Evolutionary conservation across 2,329 filamentous ascomycete genomes (phyloP).

Genomic region (Botryosphaeria agaves): DNA sequence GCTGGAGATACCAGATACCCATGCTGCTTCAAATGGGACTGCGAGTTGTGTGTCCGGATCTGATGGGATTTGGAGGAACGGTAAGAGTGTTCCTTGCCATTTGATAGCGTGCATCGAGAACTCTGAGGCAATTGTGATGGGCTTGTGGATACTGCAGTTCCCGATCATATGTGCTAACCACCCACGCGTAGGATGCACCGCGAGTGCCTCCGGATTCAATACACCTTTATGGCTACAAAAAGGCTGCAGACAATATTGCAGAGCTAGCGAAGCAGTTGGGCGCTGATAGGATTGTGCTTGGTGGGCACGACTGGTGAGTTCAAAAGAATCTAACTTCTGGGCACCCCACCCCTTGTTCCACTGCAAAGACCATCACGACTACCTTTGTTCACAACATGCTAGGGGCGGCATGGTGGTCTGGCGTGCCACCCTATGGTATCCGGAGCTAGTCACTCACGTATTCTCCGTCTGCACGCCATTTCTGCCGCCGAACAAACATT

Average conservation of each 20-base stretch:
- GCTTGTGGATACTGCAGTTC: too few species aligned
- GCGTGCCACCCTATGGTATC: constrained; percentile 56
- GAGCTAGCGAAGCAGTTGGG: constrained; percentile 46
- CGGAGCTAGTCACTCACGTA: constrained; percentile 52
- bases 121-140: too few species aligned
- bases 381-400: not conserved
- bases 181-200: constrained; percentile 18
- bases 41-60: constrained; percentile 68
- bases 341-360: constrained; percentile 1
- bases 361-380: constrained; percentile 1
- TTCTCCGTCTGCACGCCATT: constrained; percentile 75
- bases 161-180: constrained; percentile 1
- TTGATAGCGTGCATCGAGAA: too few species aligned
- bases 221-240: constrained; percentile 52
- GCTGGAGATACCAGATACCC: constrained; percentile 84
- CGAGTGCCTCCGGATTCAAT: constrained; percentile 42
- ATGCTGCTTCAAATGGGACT: constrained; percentile 53
- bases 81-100: constrained; percentile 19
- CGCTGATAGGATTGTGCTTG: constrained; percentile 50
- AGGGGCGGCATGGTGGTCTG: constrained; percentile 65
- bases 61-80: constrained; percentile 72
- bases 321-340: not conserved
- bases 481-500: constrained; percentile 33
- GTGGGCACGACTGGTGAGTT: constrained; percentile 67
- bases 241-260: constrained; percentile 56